phyloP scores from a whole-genome alignment of 306 rosid species.

The Casuarina glauca region DNA sequence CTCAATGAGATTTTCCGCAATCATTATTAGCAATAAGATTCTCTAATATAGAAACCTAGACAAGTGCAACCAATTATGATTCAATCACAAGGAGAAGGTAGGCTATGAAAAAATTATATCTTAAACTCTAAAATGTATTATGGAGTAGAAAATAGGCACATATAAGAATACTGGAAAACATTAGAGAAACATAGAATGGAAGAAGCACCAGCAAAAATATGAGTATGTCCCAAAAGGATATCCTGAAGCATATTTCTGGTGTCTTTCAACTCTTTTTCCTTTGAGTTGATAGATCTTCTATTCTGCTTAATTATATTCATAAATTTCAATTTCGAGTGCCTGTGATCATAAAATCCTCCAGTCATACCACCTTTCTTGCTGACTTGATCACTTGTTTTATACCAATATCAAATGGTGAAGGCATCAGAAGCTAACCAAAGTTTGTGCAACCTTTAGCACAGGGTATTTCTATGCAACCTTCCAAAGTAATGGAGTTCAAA shows the following conservation, averaged over 20 bases:
- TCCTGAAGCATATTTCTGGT: constrained; percentile 67
- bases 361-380: constrained; percentile 99
- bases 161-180: neutral
- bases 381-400: constrained; percentile 84
- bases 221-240: constrained; percentile 62
- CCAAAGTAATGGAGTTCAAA: constrained; percentile 93
- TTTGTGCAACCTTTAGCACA: constrained; percentile 16
- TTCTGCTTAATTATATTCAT: constrained; percentile 67
- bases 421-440: constrained; percentile 19
- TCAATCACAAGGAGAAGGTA: neutral
- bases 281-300: constrained; percentile 45
- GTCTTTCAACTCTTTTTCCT: constrained; percentile 64
- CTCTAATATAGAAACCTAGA: neutral
- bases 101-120: neutral
- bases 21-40: neutral
- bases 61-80: neutral
- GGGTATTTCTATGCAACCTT: constrained; percentile 54
- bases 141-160: neutral
- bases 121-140: neutral
- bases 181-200: neutral
- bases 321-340: constrained; percentile 85
- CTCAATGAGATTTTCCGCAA: neutral
- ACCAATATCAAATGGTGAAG: constrained; percentile 30
- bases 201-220: neutral
- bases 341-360: constrained; percentile 95